A percentile compares a stretch with the other conserved stretches of the same genome.
Evolutionary conservation across 2,329 filamentous ascomycete species (phyloP).

Genomic region (Chaetomium olivaceum): DNA sequence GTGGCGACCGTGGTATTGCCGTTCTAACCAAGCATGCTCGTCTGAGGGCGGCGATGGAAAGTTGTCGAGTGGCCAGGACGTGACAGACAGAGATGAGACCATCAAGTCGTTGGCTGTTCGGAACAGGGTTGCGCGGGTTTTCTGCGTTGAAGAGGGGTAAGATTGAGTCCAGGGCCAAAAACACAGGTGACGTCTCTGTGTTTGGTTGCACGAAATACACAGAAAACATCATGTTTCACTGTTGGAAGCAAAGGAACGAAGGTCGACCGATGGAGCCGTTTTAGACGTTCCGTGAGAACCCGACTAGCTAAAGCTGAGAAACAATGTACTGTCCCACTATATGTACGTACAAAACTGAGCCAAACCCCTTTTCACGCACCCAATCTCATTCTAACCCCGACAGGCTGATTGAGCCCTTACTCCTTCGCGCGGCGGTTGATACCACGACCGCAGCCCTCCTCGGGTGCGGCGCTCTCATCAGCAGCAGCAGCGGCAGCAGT

Average conservation of each 20-base stretch:
- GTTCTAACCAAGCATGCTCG: neutral
- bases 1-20: too few species aligned
- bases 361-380: neutral
- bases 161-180: neutral
- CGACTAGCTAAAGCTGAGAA: neutral
- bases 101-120: too few species aligned
- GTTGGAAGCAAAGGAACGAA: neutral
- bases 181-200: neutral
- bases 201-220: neutral
- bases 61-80: too few species aligned
- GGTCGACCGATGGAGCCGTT: neutral
- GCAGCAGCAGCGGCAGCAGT: neutral
- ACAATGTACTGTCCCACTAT: neutral
- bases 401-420: neutral
- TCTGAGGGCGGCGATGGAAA: neutral
- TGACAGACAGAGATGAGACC: too few species aligned
- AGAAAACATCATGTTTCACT: neutral
- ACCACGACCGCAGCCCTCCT: neutral
- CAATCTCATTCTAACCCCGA: neutral
- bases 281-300: neutral
- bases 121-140: too few species aligned
- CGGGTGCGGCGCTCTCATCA: neutral
- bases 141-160: neutral
- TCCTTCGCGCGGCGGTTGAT: neutral
- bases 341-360: neutral